Conservation (phyloP, 2,329 filamentous ascomycete genomes). For the Macrophomina phaseolina region DNA sequence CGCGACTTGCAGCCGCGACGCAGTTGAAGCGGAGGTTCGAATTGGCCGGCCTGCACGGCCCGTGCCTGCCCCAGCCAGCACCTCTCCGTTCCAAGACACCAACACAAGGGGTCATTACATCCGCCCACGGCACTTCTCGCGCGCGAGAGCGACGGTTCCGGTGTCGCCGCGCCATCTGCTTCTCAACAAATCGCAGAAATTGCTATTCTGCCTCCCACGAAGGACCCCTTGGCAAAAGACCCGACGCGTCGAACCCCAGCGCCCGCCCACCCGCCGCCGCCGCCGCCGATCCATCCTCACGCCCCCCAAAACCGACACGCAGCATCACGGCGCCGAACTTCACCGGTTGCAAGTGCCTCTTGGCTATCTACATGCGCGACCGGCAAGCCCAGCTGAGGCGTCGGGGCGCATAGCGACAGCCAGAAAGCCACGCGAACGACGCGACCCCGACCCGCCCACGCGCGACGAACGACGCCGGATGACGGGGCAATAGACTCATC, state of each 20-base stretch:
- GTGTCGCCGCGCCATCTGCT: conserved; percentile 42
- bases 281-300: conserved; percentile 21
- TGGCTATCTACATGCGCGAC: conserved; percentile 17
- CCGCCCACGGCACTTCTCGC: conserved; percentile 35
- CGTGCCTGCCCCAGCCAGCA: conserved; percentile 24
- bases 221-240: neutral
- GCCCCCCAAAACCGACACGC: conserved; percentile 20
- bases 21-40: conserved; percentile 7
- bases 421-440: conserved; percentile 7
- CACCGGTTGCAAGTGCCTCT: neutral
- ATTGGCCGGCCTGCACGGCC: conserved; percentile 3
- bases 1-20: too few relatives aligned
- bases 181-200: conserved; percentile 43
- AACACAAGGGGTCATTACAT: conserved; percentile 27
- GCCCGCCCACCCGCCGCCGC: conserved; percentile 17
- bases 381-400: conserved; percentile 7
- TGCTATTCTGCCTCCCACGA: conserved; percentile 30
- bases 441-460: conserved; percentile 15
- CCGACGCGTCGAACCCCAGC: conserved; percentile 19
- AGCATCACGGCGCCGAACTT: neutral
- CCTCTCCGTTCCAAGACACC: conserved; percentile 23
- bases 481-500: conserved; percentile 12
- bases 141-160: conserved; percentile 35
- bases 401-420: conserved; percentile 24
- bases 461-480: conserved; percentile 23